These are phyloP conservation scores for Microstegium vimineum DNA, from an alignment of 176 grass and related monocot species.

Conservation along the genomic window DNA sequence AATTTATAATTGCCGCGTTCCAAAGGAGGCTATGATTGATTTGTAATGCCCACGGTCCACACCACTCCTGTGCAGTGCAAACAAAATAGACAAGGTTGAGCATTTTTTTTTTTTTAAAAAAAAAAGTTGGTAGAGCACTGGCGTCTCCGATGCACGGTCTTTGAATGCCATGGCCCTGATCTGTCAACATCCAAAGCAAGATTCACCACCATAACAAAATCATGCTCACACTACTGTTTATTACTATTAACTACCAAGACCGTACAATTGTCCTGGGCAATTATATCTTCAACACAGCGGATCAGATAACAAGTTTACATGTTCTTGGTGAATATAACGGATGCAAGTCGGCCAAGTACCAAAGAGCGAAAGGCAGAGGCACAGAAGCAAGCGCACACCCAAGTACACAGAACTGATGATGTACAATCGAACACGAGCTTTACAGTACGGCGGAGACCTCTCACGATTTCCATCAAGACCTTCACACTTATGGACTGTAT, in stretches of 20 bases:
- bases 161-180: background rate
- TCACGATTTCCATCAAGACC: background rate
- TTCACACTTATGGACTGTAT: background rate
- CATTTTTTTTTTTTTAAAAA: no score
- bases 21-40: no score
- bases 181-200: background rate
- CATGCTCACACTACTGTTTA: background rate
- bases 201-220: background rate
- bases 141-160: background rate
- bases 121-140: no score
- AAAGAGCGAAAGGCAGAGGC: background rate
- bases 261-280: background rate
- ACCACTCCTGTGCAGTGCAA: background rate
- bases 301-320: background rate
- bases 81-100: background rate
- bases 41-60: background rate
- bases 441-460: background rate
- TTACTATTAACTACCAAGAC: background rate
- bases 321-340: background rate
- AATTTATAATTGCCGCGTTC: background rate
- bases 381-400: conserved; percentile 14
- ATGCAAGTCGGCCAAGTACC: background rate
- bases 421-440: conserved; percentile 15
- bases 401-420: background rate
- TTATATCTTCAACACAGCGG: background rate